phyloP scores from a whole-genome alignment of 352 stramenopile species.

The Phytopythium vexans region DNA sequence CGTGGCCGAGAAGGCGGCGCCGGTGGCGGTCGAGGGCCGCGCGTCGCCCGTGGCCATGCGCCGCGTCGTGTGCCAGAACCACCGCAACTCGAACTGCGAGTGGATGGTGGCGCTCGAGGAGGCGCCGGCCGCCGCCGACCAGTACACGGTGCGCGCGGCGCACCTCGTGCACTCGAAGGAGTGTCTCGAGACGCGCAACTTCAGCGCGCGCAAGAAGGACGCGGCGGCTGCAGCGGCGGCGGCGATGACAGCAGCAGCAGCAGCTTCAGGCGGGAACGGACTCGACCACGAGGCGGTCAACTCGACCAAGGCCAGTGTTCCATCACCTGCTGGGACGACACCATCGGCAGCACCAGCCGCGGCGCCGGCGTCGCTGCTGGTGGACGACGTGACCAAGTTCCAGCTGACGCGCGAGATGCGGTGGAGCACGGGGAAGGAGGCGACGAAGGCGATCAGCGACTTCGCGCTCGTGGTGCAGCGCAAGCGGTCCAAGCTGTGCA shows the following conservation, averaged over 20 bases:
- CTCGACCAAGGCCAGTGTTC: no score
- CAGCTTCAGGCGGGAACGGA: neutral
- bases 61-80: conserved; percentile 64
- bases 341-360: neutral
- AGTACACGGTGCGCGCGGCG: conserved; percentile 55
- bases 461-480: conserved; percentile 76
- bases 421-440: conserved; percentile 76
- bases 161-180: conserved; percentile 64
- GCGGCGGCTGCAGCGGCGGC: neutral
- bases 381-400: conserved; percentile 64
- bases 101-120: conserved; percentile 67
- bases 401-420: conserved; percentile 77
- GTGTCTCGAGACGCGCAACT: conserved; percentile 75
- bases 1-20: conserved; percentile 44
- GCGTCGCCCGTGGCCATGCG: conserved; percentile 35
- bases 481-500: conserved; percentile 77
- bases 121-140: conserved; percentile 26
- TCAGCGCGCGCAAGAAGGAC: conserved; percentile 58
- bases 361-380: conserved; percentile 32
- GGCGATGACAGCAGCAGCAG: neutral
- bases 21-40: conserved; percentile 37
- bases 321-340: neutral
- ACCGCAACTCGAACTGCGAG: conserved; percentile 68
- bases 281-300: no score
- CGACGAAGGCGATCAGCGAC: conserved; percentile 73